Evolutionary conservation across 129 eudicot species (phyloP).

Genomic region (Artemisia tridentata): DNA sequence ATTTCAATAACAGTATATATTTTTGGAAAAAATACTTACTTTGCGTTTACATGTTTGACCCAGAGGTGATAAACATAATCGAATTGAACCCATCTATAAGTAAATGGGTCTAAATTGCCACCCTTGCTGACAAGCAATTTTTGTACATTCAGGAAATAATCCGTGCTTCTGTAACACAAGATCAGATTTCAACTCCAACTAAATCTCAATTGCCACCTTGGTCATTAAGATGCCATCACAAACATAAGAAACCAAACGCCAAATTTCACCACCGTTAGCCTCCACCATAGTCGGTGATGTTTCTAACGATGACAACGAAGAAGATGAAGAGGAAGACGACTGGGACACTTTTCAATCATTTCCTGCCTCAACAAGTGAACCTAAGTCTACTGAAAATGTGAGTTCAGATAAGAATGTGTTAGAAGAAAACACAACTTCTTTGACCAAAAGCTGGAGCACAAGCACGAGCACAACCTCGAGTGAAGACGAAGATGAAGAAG

Average conservation of each 20-base stretch:
- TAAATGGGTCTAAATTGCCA: too few species aligned
- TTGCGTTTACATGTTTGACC: too few species aligned
- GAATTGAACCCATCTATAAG: too few species aligned
- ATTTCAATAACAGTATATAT: too few species aligned
- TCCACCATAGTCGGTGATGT: conserved; percentile 25
- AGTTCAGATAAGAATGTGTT: conserved; percentile 17
- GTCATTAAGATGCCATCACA: conserved; percentile 77
- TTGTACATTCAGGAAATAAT: conserved; percentile 60
- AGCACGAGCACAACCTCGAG: neutral
- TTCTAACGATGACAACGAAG: conserved; percentile 31
- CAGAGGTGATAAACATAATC: too few species aligned
- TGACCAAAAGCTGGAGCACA: conserved; percentile 14
- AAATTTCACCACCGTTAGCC: conserved; percentile 30
- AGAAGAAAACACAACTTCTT: conserved; percentile 24
- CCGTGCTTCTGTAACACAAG: conserved; percentile 91
- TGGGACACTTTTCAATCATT: conserved; percentile 92
- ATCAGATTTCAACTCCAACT: conserved; percentile 41
- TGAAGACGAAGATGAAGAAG: conserved; percentile 14
- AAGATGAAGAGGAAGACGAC: conserved; percentile 45
- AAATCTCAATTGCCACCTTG: conserved; percentile 47
- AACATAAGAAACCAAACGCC: conserved; percentile 39
- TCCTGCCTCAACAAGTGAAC: conserved; percentile 63
- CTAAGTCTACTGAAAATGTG: conserved; percentile 20
- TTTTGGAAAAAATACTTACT: too few species aligned
- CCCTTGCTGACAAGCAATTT: conserved; percentile 21